Evolutionary conservation across 345 rosid species (phyloP), one percentile per base, ranked within the genome.

Genomic region (Populus tremula): DNA sequence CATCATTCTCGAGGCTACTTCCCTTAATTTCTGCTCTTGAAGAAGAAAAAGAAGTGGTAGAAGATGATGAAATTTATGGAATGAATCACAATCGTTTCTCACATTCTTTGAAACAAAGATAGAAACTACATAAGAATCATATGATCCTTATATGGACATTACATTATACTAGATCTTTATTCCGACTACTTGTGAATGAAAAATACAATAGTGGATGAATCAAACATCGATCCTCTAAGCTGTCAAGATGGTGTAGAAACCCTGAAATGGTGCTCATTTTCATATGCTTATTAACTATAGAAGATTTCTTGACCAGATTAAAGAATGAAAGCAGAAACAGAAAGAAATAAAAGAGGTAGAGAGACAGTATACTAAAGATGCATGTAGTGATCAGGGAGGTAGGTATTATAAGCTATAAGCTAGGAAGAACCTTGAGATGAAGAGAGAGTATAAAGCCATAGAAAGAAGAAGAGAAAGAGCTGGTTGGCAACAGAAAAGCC

Each of bases 371-470:
- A 73, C 8, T 27, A 27, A 27, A 27, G 1, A 27, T 27, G 27
- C 27, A 27, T 27, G 27, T 27, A 17, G 70, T 8, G 45, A 63
- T 20, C 56, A 43, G 61, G 10, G 53, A 18, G 67, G 16, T 13
- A 39, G 25, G 59, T 1, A 69, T 2, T 61, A 29, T 43, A 45
- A 69, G 38, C 45, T 50, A 33, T 39, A 69, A 13, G 41, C 8
- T 39, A 29, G 65, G 27, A 78, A 18, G 35, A 45, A 79, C 82
- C 82, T 74, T 79, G 71, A 74, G 65, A 79, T 47, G 82, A 74
- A 33, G 70, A 61, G 63, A 75, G 78, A 50, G 64, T 29, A 69
- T 7, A 25, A 70, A 79, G 74, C 74, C 73, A 67, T 39, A 79
- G 74, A 56, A 59, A 17, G 50, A 50, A 27, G 71, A 33, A 33